Evolutionary conservation across 108 stramenopile genomes (phyloP).

Genomic region (Cylindrotheca fusiformis): DNA sequence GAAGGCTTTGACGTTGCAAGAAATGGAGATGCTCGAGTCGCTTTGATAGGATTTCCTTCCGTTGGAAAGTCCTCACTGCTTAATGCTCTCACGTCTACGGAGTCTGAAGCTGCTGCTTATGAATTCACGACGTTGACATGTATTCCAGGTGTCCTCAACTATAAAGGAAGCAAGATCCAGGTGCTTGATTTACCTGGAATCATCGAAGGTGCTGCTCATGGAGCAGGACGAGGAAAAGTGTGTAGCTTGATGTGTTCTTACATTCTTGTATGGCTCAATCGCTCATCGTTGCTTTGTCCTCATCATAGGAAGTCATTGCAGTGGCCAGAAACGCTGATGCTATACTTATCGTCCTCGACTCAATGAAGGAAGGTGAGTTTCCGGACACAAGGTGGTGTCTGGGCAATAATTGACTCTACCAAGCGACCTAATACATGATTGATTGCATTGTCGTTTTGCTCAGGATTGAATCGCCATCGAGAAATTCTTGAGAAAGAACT

Average conservation of each 20-base stretch:
- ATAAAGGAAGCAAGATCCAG: slow-evolving; percentile 89
- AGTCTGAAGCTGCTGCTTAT: slow-evolving; percentile 48
- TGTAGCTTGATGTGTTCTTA: too few species aligned
- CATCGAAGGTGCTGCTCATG: slow-evolving; percentile 99
- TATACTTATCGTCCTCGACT: slow-evolving; percentile 98
- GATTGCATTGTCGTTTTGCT: too few species aligned
- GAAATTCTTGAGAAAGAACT: slow-evolving; percentile 96
- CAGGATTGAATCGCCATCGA: slow-evolving; percentile 90
- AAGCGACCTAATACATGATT: too few species aligned
- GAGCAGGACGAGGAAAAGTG: slow-evolving; percentile 90
- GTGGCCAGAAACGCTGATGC: slow-evolving; percentile 95
- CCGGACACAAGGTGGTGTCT: too few species aligned
- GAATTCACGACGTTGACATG: slow-evolving; percentile 99
- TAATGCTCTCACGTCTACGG: slow-evolving; percentile 60
- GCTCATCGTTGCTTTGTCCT: too few species aligned
- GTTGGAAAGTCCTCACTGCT: slow-evolving; percentile 93
- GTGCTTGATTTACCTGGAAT: slow-evolving; percentile 99
- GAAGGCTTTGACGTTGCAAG: slow-evolving; percentile 95
- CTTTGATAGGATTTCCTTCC: slow-evolving; percentile 95
- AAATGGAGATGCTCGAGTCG: slow-evolving; percentile 96
- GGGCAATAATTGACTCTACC: too few species aligned
- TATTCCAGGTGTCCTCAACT: slow-evolving; percentile 93
- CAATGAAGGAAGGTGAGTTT: slow-evolving; percentile 87
- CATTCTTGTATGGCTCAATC: too few species aligned
- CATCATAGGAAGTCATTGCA: slow-evolving; percentile 90